Base-by-base conservation (phyloP, 2,329 filamentous ascomycete species). In the Xylaria arbuscula region DNA sequence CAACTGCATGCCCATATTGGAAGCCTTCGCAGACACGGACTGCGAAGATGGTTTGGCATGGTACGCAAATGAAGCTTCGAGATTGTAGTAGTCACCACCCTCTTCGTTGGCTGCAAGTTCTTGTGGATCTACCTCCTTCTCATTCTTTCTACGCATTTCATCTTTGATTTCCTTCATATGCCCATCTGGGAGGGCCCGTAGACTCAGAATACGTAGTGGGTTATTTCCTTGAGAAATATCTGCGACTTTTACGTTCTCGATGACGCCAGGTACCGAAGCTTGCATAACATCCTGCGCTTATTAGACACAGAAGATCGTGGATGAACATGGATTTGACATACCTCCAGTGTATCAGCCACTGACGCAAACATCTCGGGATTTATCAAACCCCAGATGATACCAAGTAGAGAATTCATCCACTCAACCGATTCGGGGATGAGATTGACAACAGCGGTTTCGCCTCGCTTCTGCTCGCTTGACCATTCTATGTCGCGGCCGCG, bases 1-100 rank as follows among this genome's bases (percentile, higher is more conserved):
- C 15, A 98, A 82, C 75, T 97, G 92, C 93, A 98, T 97, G 76
- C 97, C 94, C 93, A 98, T 97, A 78, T 98, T 98, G 73, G 92
- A 89, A 6, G 94, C 93, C 80, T 94, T 96, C 54, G 92, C 91
- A 2, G 92, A 91, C 15, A 93, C 86, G 56, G 90, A 88, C 66
- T 85, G 84, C 5, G 88, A 86, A 2, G 88, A 90, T 13, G 94
- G 94, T 77, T 91, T 89, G 10, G 95, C 93, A 76, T 98, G 94
- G 78, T 98, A 98, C 1, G 94, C 94, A 75, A 98, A 91, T 0
- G 93, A 93, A 32, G 93, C 90, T 79, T 98, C 94, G 57, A 98
- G 85, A 75, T 97, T 98, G 84, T 98, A 98, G 77, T 92, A 97
- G 70, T 94, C 92, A 15, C 94, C 94, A 5, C 93, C 94, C 76